Base-by-base conservation (phyloP, 495 filamentous ascomycete genomes). In the Penicillium samsonianum region DNA sequence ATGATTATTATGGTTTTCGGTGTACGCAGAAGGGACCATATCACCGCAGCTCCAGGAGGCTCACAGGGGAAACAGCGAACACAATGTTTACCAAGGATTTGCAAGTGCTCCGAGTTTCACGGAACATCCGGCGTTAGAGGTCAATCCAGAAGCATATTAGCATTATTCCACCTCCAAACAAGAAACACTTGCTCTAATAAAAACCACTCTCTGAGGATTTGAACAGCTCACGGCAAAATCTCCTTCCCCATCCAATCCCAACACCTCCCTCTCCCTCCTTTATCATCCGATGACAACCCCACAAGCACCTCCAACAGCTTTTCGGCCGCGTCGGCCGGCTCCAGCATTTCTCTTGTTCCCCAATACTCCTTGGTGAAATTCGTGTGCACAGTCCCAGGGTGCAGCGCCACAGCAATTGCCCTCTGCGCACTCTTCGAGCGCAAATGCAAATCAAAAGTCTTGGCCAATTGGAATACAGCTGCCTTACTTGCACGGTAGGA, bases 381-480 rank as follows among this genome's bases (percentile, higher is more conserved):
- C 43, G 90, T 92, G 70, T 82, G 85, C 38, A 95, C 90, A 9
- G 89, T 94, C 2, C 91, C 90, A 5, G 90, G 91, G 74, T 95
- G 90, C 68, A 93, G 75, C n/a, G 78, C 80, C 5, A 96, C 73
- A 0, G 80, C 81, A 58, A 92, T 73, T 1, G 85, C 87, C 41
- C 81, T 84, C 4, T 80, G 79, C 1, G 78, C 83, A 41, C 80
- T 78, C 14, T 73, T 73, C 17, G 72, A 68, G 49, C 65, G 67
- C 37, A 94, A 67, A 63, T 88, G 80, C n/a, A 87, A 69, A 69
- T 94, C 91, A 60, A 93, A 84, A 0, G 82, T 87, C 69, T 87
- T 90, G 3, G 83, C 82, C 20, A 90, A 38, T 54, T 83, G 82
- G 55, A 87, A 92, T 4, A 93, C 81, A 0, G 78, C 87, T 10